Evolutionary conservation across 441 rosid genomes (phyloP).

Genomic region (Gossypium davidsonii): DNA sequence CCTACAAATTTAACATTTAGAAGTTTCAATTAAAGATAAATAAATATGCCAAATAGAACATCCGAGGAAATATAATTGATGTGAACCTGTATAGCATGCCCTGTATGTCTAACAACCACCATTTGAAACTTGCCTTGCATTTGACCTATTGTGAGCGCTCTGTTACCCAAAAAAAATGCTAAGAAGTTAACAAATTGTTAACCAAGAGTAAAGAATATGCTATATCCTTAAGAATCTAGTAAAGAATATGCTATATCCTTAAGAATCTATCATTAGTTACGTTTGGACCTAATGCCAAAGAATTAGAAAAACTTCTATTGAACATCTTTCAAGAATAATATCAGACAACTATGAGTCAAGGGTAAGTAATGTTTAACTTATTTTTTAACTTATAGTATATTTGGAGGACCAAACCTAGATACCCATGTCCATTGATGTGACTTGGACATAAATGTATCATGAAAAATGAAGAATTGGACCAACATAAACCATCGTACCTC

Average conservation of each 20-base stretch:
- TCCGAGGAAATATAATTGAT: neutral
- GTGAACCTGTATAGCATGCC: conserved; percentile 91
- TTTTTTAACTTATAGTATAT: neutral
- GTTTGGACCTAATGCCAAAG: neutral
- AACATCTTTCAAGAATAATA: neutral
- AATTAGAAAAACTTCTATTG: neutral
- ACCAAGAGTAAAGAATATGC: neutral
- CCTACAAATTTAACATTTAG: conserved; percentile 37
- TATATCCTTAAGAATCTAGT: neutral
- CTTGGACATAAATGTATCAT: neutral
- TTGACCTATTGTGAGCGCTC: conserved; percentile 90
- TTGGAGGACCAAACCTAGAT: neutral
- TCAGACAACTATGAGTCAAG: neutral
- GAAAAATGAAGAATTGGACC: neutral
- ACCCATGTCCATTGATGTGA: neutral
- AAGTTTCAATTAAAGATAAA: neutral
- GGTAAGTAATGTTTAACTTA: neutral
- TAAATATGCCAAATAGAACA: neutral
- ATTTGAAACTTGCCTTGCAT: conserved; percentile 99
- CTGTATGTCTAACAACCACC: conserved; percentile 91
- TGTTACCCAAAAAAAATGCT: conserved; percentile 24
- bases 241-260: neutral
- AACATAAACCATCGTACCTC: neutral
- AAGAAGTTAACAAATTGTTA: neutral
- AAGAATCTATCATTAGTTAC: neutral